Conservation (phyloP, 805 yeast genomes). For the Pichia nanzhaoensis region DNA sequence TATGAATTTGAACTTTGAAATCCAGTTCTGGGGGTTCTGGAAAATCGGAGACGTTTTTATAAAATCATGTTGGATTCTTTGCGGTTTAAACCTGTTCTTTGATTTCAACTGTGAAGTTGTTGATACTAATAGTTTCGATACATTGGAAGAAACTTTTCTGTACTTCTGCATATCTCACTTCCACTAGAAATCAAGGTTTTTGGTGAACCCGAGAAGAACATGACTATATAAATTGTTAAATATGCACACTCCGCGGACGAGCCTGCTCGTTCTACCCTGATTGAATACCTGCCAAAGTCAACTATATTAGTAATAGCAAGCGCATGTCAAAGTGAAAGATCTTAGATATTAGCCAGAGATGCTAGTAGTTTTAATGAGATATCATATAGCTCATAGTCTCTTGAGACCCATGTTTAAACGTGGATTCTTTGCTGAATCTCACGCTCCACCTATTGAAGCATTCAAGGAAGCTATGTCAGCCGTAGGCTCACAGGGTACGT, state of each 20-base stretch:
- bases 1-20: constrained; percentile 11
- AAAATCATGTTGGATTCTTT: not conserved
- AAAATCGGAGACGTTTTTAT: constrained; percentile 18
- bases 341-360: not conserved
- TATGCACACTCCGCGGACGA: no score
- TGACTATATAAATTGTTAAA: no score
- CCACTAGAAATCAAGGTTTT: no score
- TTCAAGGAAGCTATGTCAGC: constrained; percentile 32
- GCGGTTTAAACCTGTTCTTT: not conserved
- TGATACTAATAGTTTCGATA: not conserved
- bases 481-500: constrained; percentile 31
- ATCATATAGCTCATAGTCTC: not conserved
- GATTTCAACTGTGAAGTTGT: not conserved
- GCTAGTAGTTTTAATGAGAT: not conserved
- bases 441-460: constrained; percentile 21
- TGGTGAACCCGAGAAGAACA: no score
- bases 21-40: constrained; percentile 23
- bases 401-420: not conserved
- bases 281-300: no score
- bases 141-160: no score
- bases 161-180: no score
- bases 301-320: no score
- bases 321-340: no score
- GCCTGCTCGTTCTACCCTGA: no score
- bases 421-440: constrained; percentile 14